Base-by-base conservation (phyloP, 169 alveolate genomes). In the Plasmodium relictum region DNA sequence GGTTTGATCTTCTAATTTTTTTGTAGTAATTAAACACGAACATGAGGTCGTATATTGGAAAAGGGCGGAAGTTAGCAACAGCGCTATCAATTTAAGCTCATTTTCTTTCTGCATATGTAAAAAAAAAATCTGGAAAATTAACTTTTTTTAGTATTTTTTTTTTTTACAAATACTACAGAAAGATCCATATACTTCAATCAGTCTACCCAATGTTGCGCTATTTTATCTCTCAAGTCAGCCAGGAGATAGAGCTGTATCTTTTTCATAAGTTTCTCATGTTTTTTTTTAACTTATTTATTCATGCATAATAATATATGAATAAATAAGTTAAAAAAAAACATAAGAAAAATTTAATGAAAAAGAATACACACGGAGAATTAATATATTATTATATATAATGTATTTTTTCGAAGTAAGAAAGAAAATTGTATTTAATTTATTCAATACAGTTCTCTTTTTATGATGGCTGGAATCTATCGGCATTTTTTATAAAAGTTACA, bases 161-260 rank as follows among this genome's bases (percentile, higher is more conserved):
- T 12, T 62, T n/a, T 54, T 48, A 14, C 18, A 39, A 59, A 74
- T 22, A 31, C 58, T 42, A 3, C 88, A 59, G 63, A 74, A 74
- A 74, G 70, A 63, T 42, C 88, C 88, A 41, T 74, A 74, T 74
- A 62, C 88, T 61, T 74, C 88, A 74, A 74, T 74, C 88, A 61
- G 88, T 59, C 44, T 59, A 74, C 88, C 59, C 10, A 74, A 74
- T 63, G 71, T 18, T 74, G 88, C 88, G 88, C 88, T 74, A 59
- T 74, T 74, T 41, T 74, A 74, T 74, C 88, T 74, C 88, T 74
- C 88, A 42, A 59, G 88, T 74, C 88, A 20, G 45, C 88, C 88
- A 74, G 88, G 88, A 74, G 88, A 74, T 74, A 74, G 9, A 42
- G n/a, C 7, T 59, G 31, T 61, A 42, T 74, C 59, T 26, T 39